A percentile compares a stretch with the other conserved stretches of the same genome.
These are phyloP conservation scores for Fomitopsis betulina DNA, from an alignment of 1,284 basidiomycete species.

Conservation along the genomic window DNA sequence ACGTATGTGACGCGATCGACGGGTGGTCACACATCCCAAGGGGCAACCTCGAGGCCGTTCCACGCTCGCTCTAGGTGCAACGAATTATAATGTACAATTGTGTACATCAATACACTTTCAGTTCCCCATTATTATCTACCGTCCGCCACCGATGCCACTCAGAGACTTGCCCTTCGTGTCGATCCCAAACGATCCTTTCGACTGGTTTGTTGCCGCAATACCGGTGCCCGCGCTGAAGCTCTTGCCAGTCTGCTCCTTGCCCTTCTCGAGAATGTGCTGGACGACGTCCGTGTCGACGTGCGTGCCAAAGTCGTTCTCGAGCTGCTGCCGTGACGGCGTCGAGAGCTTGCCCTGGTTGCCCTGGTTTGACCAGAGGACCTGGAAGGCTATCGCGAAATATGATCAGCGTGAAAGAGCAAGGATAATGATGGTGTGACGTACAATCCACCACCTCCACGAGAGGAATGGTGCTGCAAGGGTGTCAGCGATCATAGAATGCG, in stretches of 20 bases:
- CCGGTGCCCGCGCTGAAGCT: slow-evolving; percentile 28
- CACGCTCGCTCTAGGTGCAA: background rate
- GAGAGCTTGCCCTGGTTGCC: slow-evolving; percentile 71
- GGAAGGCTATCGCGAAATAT: slow-evolving; percentile 38
- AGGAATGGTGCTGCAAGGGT: slow-evolving; percentile 50
- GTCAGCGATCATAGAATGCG: slow-evolving; percentile 3
- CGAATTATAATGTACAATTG: background rate
- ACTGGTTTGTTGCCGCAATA: slow-evolving; percentile 24
- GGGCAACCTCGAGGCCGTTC: background rate
- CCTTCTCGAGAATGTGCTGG: slow-evolving; percentile 52
- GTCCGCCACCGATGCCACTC: slow-evolving; percentile 7
- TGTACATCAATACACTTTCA: background rate
- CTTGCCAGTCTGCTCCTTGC: slow-evolving; percentile 50
- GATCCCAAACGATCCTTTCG: slow-evolving; percentile 37
- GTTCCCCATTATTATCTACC: background rate
- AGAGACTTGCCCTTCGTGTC: slow-evolving; percentile 38
- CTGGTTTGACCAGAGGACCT: slow-evolving; percentile 53
- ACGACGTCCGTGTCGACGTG: slow-evolving; percentile 63
- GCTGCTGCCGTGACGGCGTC: slow-evolving; percentile 70
- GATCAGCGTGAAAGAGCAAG: slow-evolving; percentile 3
- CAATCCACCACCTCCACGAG: slow-evolving; percentile 71
- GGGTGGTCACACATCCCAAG: background rate
- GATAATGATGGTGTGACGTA: slow-evolving; percentile 33
- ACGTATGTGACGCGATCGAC: background rate
- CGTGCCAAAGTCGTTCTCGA: slow-evolving; percentile 67